Evolutionary conservation across 2,329 filamentous ascomycete genomes (phyloP).

Genomic region (Magnaporthiopsis incrustans): DNA sequence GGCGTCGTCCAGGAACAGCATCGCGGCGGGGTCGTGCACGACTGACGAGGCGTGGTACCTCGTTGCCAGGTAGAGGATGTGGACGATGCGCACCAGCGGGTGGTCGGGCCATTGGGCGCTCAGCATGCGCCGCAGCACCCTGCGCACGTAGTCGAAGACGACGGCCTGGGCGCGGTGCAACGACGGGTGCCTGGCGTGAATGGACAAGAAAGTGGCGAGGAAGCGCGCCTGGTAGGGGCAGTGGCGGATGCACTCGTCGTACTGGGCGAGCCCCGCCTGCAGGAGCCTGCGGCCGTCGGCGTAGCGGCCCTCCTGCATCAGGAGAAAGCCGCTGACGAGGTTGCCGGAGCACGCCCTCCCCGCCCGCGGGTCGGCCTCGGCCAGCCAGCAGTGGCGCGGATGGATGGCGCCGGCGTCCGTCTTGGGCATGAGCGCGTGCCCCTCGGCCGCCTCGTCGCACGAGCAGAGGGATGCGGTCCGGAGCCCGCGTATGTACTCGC

Average conservation of each 20-base stretch:
- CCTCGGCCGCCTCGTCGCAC: not conserved
- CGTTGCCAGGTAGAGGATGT: not conserved
- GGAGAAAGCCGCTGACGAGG: too few species aligned
- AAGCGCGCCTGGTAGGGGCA: too few species aligned
- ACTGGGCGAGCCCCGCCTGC: too few species aligned
- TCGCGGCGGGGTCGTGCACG: not conserved
- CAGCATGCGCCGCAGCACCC: not conserved
- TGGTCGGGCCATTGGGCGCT: not conserved
- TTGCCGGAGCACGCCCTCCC: too few species aligned
- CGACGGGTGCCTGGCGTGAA: too few species aligned
- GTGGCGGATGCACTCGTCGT: too few species aligned
- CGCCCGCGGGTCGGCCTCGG: too few species aligned
- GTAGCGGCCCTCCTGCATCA: too few species aligned
- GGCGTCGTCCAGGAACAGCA: too few species aligned
- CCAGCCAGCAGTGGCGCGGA: not conserved
- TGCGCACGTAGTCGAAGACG: not conserved
- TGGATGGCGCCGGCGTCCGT: not conserved
- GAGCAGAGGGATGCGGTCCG: not conserved
- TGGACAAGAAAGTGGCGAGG: too few species aligned
- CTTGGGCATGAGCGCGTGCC: not conserved
- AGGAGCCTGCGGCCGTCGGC: too few species aligned
- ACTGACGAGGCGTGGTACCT: not conserved
- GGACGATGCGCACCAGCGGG: not conserved
- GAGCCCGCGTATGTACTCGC: not conserved
- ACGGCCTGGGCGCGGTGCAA: not conserved